Percentiles rank a stretch among this genome's conserved stretches.
phyloP scores from a whole-genome alignment of 1,139 yeast species.

The Lodderomyces metapsilosis region DNA sequence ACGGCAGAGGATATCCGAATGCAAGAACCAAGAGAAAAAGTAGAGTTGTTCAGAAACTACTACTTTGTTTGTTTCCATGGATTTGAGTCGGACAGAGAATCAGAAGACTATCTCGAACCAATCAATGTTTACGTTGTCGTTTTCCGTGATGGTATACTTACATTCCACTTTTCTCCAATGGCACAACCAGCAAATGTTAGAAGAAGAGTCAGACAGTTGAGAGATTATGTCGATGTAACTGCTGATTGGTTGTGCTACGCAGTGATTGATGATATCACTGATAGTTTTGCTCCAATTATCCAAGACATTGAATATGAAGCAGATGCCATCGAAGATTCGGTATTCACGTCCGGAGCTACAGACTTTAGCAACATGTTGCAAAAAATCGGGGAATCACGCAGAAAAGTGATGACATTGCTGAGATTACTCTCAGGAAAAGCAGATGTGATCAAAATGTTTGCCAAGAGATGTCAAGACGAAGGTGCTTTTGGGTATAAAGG shows the following conservation, averaged over 20 bases:
- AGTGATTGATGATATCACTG: constrained; percentile 86
- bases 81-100: constrained; percentile 68
- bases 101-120: constrained; percentile 81
- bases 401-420: constrained; percentile 84
- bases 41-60: constrained; percentile 67
- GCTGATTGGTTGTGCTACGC: constrained; percentile 95
- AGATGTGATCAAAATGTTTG: constrained; percentile 95
- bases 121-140: constrained; percentile 84
- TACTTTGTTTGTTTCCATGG: constrained; percentile 81
- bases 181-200: constrained; percentile 82
- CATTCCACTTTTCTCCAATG: constrained; percentile 82
- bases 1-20: constrained; percentile 80
- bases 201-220: constrained; percentile 81
- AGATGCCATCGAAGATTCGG: constrained; percentile 82
- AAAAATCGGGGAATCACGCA: constrained; percentile 81
- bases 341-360: constrained; percentile 29
- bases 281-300: constrained; percentile 86
- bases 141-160: constrained; percentile 76
- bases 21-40: constrained; percentile 83
- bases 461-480: constrained; percentile 86
- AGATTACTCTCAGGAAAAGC: constrained; percentile 91
- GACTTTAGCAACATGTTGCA: constrained; percentile 72
- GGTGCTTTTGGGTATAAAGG: constrained; percentile 14
- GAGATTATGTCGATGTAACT: constrained; percentile 80
- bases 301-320: constrained; percentile 85